A percentile compares a stretch with the other conserved stretches of the same genome.
These are phyloP conservation scores for Saksenaea vasiformis DNA, from an alignment of 371 early-diverging fungal species.

Conservation along the genomic window DNA sequence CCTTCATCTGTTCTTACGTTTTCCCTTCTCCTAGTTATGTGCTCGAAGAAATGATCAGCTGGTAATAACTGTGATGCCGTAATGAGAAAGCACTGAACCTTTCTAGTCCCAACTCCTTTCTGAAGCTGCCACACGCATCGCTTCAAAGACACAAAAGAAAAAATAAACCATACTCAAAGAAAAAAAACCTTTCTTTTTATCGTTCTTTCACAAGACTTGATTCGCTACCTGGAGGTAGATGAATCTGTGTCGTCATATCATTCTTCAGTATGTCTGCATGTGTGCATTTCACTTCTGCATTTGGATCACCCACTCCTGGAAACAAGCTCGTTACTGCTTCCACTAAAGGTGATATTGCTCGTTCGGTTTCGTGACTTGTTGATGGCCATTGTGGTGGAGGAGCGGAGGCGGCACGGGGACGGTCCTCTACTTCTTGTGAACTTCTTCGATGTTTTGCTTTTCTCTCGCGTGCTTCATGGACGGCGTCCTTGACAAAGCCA, in stretches of 20 bases:
- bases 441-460: constrained; percentile 15
- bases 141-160: not conserved
- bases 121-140: not conserved
- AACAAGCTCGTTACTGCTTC: constrained; percentile 38
- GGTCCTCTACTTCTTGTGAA: constrained; percentile 10
- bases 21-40: constrained; percentile 17
- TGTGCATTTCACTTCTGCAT: constrained; percentile 20
- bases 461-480: constrained; percentile 27
- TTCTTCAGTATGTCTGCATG: constrained; percentile 35
- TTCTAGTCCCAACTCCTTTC: not conserved
- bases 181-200: too few relatives aligned
- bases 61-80: constrained; percentile 9
- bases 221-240: not conserved
- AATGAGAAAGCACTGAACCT: not conserved
- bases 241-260: constrained; percentile 28
- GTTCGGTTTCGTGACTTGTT: not conserved
- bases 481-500: constrained; percentile 46
- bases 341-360: constrained; percentile 26
- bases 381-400: constrained; percentile 3
- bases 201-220: constrained; percentile 2
- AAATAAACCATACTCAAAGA: not conserved
- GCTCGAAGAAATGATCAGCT: constrained; percentile 26
- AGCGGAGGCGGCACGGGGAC: not conserved
- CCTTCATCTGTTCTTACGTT: not conserved
- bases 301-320: constrained; percentile 25